phyloP scores from a whole-genome alignment of 2,329 filamentous ascomycete genomes.

The Plenodomus biglobosus region DNA sequence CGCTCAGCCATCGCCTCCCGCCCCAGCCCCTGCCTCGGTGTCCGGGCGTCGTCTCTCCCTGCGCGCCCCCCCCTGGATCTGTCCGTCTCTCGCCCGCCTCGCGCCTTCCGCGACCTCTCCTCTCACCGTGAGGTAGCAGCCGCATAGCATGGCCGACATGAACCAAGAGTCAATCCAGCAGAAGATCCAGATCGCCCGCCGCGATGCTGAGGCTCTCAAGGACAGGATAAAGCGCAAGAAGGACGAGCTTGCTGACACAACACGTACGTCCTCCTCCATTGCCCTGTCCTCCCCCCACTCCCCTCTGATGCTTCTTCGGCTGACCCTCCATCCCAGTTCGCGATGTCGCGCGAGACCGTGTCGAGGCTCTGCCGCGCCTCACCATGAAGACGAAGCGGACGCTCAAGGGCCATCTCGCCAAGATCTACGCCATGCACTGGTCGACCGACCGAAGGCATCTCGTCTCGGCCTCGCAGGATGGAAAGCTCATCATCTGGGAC shows the following conservation, averaged over 20 bases:
- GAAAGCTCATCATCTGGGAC: constrained; percentile 99
- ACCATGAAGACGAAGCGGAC: constrained; percentile 98
- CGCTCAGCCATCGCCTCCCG: constrained; percentile 7
- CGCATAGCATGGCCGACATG: constrained; percentile 50
- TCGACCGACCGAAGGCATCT: constrained; percentile 96
- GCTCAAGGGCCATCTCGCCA: constrained; percentile 95
- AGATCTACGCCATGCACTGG: constrained; percentile 99
- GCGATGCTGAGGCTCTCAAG: constrained; percentile 96
- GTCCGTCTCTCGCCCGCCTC: constrained; percentile 22
- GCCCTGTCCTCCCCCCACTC: constrained; percentile 1
- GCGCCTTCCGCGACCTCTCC: constrained; percentile 18
- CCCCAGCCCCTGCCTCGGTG: constrained; percentile 18
- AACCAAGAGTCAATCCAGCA: constrained; percentile 55
- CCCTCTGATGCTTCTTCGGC: constrained; percentile 10
- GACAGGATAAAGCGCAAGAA: constrained; percentile 99
- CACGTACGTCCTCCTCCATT: constrained; percentile 66
- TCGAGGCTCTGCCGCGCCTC: constrained; percentile 88
- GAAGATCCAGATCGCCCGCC: constrained; percentile 89
- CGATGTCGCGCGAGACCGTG: constrained; percentile 87
- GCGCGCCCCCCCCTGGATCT: constrained; percentile 43
- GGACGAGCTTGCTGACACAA: constrained; percentile 98
- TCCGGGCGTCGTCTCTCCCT: constrained; percentile 27
- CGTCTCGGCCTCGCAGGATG: constrained; percentile 96
- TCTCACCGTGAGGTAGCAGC: constrained; percentile 11
- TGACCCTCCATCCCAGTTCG: constrained; percentile 64